phyloP scores from a whole-genome alignment of 768 basidiomycete genomes.

The Pholiota molesta region DNA sequence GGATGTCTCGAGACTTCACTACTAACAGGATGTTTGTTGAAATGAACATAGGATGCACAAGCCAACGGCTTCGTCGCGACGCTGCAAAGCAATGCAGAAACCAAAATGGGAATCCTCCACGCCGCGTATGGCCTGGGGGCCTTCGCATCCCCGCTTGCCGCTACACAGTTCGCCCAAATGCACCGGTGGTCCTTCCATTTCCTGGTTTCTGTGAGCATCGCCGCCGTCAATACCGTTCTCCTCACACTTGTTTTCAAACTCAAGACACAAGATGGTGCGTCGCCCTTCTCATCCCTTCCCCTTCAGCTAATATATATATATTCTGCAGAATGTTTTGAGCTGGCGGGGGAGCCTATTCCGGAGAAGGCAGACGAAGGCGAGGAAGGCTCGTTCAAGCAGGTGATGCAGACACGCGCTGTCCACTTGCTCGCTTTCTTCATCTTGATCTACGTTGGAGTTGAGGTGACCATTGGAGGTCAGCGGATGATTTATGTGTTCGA shows the following conservation, averaged over 20 bases:
- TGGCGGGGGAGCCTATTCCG: conserved; percentile 51
- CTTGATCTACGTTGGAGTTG: conserved; percentile 70
- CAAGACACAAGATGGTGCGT: conserved; percentile 67
- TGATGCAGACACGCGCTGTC: conserved; percentile 53
- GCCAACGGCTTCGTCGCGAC: conserved; percentile 71
- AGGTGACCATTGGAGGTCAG: conserved; percentile 58
- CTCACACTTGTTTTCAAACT: conserved; percentile 66
- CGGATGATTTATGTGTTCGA: not conserved
- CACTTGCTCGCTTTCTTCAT: conserved; percentile 67
- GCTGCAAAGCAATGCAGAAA: conserved; percentile 54
- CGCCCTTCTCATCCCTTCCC: not conserved
- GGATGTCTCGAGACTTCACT: not conserved
- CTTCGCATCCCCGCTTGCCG: conserved; percentile 68
- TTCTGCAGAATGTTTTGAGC: conserved; percentile 49
- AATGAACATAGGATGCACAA: conserved; percentile 61
- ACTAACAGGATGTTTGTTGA: too few relatives aligned
- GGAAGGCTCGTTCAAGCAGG: conserved; percentile 47
- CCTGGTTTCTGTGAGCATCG: conserved; percentile 69
- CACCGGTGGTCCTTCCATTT: conserved; percentile 80
- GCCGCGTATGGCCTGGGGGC: conserved; percentile 70
- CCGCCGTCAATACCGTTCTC: conserved; percentile 53
- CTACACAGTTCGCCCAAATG: conserved; percentile 78
- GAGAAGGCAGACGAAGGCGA: conserved; percentile 38
- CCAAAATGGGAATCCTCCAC: conserved; percentile 59
- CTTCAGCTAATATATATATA: not conserved